Evolutionary conservation across 805 yeast species (phyloP).

Genomic region (Jamesozyma piceae): DNA sequence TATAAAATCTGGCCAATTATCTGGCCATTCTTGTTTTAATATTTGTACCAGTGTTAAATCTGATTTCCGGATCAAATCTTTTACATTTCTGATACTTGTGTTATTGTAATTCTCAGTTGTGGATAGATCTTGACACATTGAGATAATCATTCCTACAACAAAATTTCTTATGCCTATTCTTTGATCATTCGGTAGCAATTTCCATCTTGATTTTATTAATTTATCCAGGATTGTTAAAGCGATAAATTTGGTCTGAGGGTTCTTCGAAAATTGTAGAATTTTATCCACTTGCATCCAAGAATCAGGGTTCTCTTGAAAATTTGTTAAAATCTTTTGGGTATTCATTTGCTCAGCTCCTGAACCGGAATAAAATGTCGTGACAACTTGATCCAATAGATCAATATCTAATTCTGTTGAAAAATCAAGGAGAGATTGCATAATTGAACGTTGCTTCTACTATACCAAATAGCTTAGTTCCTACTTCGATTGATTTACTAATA

Average conservation of each 20-base stretch:
- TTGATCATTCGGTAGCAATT: conserved; percentile 75
- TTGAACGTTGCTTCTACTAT: background rate
- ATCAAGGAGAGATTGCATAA: conserved; percentile 21
- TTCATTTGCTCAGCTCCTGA: conserved; percentile 53
- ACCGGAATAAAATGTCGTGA: conserved; percentile 71
- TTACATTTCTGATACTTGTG: conserved; percentile 48
- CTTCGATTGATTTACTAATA: background rate
- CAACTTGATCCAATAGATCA: conserved; percentile 67
- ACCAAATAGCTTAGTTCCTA: no score
- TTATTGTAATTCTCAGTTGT: conserved; percentile 29
- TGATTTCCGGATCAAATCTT: conserved; percentile 79
- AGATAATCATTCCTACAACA: conserved; percentile 82
- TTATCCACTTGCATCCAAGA: conserved; percentile 89
- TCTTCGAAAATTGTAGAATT: conserved; percentile 63
- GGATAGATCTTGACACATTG: conserved; percentile 59
- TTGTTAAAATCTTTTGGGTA: conserved; percentile 63
- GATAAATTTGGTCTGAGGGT: conserved; percentile 81
- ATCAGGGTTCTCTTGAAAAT: conserved; percentile 83
- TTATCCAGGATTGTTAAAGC: conserved; percentile 84
- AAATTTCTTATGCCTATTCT: conserved; percentile 86
- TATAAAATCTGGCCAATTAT: conserved; percentile 89
- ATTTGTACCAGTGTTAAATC: conserved; percentile 88
- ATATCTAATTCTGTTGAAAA: conserved; percentile 75
- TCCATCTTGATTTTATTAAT: conserved; percentile 84
- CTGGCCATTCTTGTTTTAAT: conserved; percentile 96